These are phyloP conservation scores for Podila epicladia DNA, from an alignment of 192 early-diverging fungal genomes.

Conservation along the genomic window DNA sequence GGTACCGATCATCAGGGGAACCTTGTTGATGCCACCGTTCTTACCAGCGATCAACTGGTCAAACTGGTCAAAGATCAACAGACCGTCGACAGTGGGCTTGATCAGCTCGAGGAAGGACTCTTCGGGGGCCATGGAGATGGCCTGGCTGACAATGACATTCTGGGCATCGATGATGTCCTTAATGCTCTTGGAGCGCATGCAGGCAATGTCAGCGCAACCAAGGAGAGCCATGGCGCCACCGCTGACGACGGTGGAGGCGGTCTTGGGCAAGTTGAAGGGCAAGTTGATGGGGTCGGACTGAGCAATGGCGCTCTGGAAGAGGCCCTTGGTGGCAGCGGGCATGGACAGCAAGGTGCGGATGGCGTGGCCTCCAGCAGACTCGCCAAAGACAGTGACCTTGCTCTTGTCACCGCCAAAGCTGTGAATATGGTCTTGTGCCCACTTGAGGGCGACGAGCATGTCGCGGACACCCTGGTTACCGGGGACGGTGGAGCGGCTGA, in stretches of 20 bases:
- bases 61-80: constrained; percentile 47
- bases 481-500: constrained; percentile 40
- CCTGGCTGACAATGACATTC: constrained; percentile 29
- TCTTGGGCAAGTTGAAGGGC: constrained; percentile 45
- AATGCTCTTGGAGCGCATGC: constrained; percentile 44
- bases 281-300: constrained; percentile 46
- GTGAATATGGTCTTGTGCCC: constrained; percentile 40
- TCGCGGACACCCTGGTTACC: constrained; percentile 51
- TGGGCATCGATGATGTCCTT: constrained; percentile 29
- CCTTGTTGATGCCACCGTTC: constrained; percentile 36
- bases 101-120: constrained; percentile 52
- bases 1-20: constrained; percentile 47
- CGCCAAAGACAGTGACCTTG: constrained; percentile 48
- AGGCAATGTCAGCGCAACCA: constrained; percentile 25
- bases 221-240: constrained; percentile 46
- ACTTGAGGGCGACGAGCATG: constrained; percentile 46
- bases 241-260: constrained; percentile 33
- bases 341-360: constrained; percentile 48
- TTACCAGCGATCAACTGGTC: constrained; percentile 49
- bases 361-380: constrained; percentile 48
- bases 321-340: constrained; percentile 49
- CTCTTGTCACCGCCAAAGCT: constrained; percentile 35
- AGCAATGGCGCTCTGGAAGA: constrained; percentile 43
- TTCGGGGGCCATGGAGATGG: constrained; percentile 39
- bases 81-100: constrained; percentile 43